Conservation (phyloP, 805 yeast species). For the Vanderwaltozyma tropicalis region DNA sequence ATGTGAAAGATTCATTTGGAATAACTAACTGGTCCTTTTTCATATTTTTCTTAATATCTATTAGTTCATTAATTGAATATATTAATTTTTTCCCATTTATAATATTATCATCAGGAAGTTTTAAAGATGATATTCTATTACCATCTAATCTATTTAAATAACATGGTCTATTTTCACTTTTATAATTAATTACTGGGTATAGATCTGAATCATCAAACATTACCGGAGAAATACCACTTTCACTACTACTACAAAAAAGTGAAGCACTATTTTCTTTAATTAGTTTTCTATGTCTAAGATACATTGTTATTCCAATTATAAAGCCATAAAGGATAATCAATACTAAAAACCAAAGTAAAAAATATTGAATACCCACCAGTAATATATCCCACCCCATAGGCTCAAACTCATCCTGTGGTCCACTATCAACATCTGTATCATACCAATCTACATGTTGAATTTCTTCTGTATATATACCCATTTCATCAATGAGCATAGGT, state of each 20-base stretch:
- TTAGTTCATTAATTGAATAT: slow-evolving; percentile 1
- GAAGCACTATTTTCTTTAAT: not conserved
- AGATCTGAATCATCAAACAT: slow-evolving; percentile 2
- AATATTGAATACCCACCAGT: slow-evolving; percentile 1
- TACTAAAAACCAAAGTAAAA: slow-evolving; percentile 1
- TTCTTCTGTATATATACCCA: not conserved
- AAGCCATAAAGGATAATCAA: not conserved
- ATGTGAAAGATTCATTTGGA: not conserved
- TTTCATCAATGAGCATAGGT: no score
- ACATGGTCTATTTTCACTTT: not conserved
- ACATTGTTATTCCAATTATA: not conserved
- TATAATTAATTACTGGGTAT: slow-evolving; percentile 3
- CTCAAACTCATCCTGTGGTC: not conserved
- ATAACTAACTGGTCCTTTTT: not conserved
- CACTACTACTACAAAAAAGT: not conserved
- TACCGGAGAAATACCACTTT: slow-evolving; percentile 1
- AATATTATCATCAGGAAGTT: no score
- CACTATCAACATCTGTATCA: not conserved
- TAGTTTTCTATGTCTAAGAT: not conserved
- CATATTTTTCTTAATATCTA: not conserved
- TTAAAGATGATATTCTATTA: not conserved
- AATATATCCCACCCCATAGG: not conserved
- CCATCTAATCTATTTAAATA: slow-evolving; percentile 2
- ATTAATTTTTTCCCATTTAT: not conserved
- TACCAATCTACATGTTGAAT: not conserved